Evolutionary conservation across 1,284 basidiomycete species (phyloP).

Genomic region (Sporisorium iseilematis-ciliati): DNA sequence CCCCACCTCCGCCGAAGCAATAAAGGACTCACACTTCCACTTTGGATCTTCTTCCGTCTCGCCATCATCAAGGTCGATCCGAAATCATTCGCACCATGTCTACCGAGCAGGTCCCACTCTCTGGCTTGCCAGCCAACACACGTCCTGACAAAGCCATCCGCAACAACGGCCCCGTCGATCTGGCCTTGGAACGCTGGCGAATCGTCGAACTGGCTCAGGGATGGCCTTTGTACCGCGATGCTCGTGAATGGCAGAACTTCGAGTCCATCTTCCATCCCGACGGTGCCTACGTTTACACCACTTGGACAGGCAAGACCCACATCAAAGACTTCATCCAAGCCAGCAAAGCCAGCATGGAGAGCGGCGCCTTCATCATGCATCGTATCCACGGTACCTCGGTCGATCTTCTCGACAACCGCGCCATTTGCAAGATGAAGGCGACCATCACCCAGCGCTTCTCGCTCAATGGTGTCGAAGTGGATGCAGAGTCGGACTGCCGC

Average conservation of each 20-base stretch:
- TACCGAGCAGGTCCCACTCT: slow-evolving; percentile 12
- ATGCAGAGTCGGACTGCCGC: slow-evolving; percentile 66
- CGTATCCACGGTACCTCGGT: slow-evolving; percentile 64
- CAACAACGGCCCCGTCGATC: slow-evolving; percentile 13
- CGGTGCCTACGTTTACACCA: slow-evolving; percentile 67
- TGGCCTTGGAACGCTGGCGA: slow-evolving; percentile 50
- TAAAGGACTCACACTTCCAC: too few species aligned
- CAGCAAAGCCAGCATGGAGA: slow-evolving; percentile 55
- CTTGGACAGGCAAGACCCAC: slow-evolving; percentile 65
- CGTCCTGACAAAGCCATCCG: slow-evolving; percentile 18
- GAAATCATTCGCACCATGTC: too few species aligned
- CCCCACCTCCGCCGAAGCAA: too few species aligned
- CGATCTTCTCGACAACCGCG: slow-evolving; percentile 58
- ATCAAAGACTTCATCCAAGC: slow-evolving; percentile 66
- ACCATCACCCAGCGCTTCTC: slow-evolving; percentile 67
- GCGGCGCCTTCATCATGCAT: slow-evolving; percentile 64
- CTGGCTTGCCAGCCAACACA: slow-evolving; percentile 15
- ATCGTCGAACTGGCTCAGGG: slow-evolving; percentile 63
- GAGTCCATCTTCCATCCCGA: slow-evolving; percentile 62
- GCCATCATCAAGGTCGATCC: too few species aligned
- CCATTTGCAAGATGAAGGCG: slow-evolving; percentile 66
- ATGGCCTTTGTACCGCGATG: slow-evolving; percentile 63
- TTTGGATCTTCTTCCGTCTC: too few species aligned
- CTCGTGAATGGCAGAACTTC: slow-evolving; percentile 66
- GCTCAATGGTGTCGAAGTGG: slow-evolving; percentile 61